phyloP scores from a whole-genome alignment of 352 stramenopile species.

The Phytophthora pisi region DNA sequence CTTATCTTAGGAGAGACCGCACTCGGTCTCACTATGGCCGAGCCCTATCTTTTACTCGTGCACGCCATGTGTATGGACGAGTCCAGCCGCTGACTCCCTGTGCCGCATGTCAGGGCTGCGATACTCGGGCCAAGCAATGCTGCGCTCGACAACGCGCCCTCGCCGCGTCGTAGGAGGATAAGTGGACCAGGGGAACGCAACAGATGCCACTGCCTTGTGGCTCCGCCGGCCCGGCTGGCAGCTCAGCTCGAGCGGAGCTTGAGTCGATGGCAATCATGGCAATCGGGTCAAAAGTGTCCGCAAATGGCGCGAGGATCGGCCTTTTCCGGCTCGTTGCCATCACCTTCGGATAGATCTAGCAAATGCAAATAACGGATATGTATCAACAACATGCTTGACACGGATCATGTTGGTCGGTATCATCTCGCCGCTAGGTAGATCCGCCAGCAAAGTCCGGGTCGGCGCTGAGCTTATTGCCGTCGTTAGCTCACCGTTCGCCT shows the following conservation, averaged over 20 bases:
- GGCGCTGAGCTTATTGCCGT: neutral
- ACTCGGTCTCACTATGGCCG: conserved; percentile 23
- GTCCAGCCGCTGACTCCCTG: conserved; percentile 23
- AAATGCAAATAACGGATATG: too few species aligned
- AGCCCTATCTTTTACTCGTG: conserved; percentile 21
- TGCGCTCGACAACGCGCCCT: conserved; percentile 8
- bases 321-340: too few species aligned
- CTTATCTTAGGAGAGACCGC: conserved; percentile 27
- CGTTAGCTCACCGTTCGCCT: neutral
- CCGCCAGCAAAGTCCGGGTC: too few species aligned
- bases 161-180: conserved; percentile 9
- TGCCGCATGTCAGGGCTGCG: conserved; percentile 7
- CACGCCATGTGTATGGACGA: conserved; percentile 31
- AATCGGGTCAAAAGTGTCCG: neutral
- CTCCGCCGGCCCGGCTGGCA: conserved; percentile 10
- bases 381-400: too few species aligned
- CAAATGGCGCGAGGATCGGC: neutral
- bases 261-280: neutral
- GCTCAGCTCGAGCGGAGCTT: neutral
- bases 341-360: too few species aligned
- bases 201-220: conserved; percentile 26
- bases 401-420: too few species aligned
- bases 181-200: neutral
- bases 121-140: conserved; percentile 3
- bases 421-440: too few species aligned